Conservation (phyloP, 179 eudicot genomes). For the Actinidia chinensis region DNA sequence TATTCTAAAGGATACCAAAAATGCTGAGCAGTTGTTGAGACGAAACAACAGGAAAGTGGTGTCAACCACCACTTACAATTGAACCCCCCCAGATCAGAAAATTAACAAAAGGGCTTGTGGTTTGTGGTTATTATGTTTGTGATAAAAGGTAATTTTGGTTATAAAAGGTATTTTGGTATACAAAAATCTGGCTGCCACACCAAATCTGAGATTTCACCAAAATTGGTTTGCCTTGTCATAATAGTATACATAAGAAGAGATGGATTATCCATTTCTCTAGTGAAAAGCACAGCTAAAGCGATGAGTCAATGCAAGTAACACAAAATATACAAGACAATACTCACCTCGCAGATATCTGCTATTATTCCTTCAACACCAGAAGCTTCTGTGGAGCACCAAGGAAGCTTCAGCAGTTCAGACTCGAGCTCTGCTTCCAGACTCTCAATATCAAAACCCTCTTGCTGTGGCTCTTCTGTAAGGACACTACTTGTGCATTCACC, state of each 20-base stretch:
- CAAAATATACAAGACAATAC: background rate
- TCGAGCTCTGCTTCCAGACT: constrained; percentile 68
- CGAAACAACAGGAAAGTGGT: no score
- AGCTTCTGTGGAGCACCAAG: constrained; percentile 39
- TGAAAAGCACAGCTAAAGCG: background rate
- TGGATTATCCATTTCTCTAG: background rate
- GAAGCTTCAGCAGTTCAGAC: constrained; percentile 67
- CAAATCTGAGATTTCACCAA: no score
- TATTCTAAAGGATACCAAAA: no score
- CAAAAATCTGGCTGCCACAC: no score
- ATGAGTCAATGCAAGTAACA: background rate
- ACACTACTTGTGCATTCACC: no score
- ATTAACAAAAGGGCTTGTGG: no score
- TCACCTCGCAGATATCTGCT: constrained; percentile 40
- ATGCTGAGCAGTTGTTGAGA: no score
- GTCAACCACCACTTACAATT: no score
- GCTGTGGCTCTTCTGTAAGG: constrained; percentile 47
- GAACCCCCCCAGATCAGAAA: no score
- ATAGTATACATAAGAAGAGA: background rate
- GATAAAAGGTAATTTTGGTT: no score
- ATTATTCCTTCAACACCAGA: constrained; percentile 32
- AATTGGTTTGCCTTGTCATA: background rate
- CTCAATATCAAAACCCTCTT: constrained; percentile 54
- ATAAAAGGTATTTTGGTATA: no score
- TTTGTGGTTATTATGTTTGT: no score